phyloP scores from a whole-genome alignment of 805 yeast genomes.

The Starmerella davenportii region DNA sequence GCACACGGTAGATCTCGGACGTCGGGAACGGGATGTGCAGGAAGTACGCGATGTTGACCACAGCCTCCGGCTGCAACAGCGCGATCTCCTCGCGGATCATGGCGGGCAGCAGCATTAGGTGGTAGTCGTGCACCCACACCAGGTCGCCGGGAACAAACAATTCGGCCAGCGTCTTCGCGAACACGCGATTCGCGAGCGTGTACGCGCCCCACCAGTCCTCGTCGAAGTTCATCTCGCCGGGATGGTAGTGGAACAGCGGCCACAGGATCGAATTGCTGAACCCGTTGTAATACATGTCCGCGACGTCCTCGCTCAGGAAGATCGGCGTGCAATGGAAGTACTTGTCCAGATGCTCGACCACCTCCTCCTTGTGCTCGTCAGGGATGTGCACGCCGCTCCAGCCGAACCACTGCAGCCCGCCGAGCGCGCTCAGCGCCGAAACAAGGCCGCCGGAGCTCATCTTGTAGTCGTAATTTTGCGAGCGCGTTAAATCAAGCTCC shows the following conservation, averaged over 20 bases:
- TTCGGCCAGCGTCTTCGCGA: constrained; percentile 55
- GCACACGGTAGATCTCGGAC: constrained; percentile 82
- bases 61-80: constrained; percentile 24
- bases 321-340: constrained; percentile 84
- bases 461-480: constrained; percentile 41
- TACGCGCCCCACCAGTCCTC: constrained; percentile 97
- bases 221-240: constrained; percentile 97
- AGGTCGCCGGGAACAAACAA: constrained; percentile 66
- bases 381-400: constrained; percentile 90
- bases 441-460: constrained; percentile 98
- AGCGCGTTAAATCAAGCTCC: constrained; percentile 3
- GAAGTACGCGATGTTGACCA: constrained; percentile 77
- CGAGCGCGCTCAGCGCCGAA: constrained; percentile 83
- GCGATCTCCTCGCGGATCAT: constrained; percentile 52
- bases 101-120: constrained; percentile 83
- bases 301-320: constrained; percentile 69
- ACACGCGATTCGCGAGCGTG: constrained; percentile 71
- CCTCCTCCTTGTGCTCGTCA: constrained; percentile 48
- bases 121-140: constrained; percentile 97
- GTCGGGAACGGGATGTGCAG: constrained; percentile 97
- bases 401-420: constrained; percentile 74
- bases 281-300: constrained; percentile 93
- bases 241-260: constrained; percentile 98
- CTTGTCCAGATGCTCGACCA: constrained; percentile 48
- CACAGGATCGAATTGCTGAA: constrained; percentile 86